Base-by-base conservation (phyloP, 208 protist species). In the Leishmania gerbilli region DNA sequence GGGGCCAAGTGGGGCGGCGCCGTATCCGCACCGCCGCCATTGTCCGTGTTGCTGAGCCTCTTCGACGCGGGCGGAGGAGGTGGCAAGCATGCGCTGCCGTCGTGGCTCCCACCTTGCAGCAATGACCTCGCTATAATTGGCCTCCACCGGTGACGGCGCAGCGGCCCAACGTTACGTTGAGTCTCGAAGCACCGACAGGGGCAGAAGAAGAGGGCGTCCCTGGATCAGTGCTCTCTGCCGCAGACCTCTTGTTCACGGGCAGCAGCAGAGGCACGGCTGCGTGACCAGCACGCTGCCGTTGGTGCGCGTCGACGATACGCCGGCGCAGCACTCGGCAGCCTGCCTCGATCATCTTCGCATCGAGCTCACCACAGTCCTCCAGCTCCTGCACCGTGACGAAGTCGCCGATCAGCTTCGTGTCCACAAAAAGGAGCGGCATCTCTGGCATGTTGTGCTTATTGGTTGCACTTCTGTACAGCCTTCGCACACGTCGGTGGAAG, bases 351-450 rank as follows among this genome's bases (percentile, higher is more conserved):
- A 96, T 76, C 76, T 82, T 89, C 55, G 78, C 83, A 67, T 92
- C 87, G 3, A 96, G 64, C 55, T 81, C 65, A 27, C 86, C 91
- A n/a, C 83, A 83, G 80, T 96, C 91, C 79, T 94, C 91, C 79
- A 95, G 49, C 40, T 95, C 91, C 78, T 96, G 93, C 37, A 95
- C 62, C 19, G 79, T 79, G n/a, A 85, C 85, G 55, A 89, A 90
- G 78, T 89, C 78, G 65, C 93, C 91, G 53, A 95, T 89, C 65
- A 88, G 86, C 40, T 76, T 87, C 56, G 80, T 56, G 49, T 91
- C 91, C 42, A 96, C 89, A 76, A 90, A 96, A 1, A 96, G 83
- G 0, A 92, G 71, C 69, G 93, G 90, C 83, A 90, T 85, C 19
- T 62, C 72, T 45, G 82, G 81, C 72, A 79, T 88, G n/a, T 37